phyloP scores from a whole-genome alignment of 495 filamentous ascomycete genomes.

The Tuber brumale region DNA sequence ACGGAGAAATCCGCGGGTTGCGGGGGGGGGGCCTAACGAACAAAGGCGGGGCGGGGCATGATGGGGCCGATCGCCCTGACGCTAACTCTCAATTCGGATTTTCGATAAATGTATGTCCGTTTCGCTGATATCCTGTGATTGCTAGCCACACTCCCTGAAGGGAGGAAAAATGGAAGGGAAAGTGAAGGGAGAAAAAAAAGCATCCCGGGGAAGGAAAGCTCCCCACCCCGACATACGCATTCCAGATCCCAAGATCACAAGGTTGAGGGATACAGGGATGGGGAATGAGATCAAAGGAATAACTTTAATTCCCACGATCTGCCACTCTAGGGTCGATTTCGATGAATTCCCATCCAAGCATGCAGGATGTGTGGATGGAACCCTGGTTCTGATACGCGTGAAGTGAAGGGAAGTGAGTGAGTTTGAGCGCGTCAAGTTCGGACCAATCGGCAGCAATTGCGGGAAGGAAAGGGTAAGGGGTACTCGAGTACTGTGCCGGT shows the following conservation, averaged over 20 bases:
- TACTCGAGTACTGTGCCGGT: neutral
- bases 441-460: neutral
- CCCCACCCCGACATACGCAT: neutral
- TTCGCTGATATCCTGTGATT: neutral
- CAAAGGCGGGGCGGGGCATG: neutral
- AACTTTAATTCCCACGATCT: slow-evolving; percentile 2
- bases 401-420: neutral
- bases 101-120: neutral
- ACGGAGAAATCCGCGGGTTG: neutral
- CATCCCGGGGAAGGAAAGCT: neutral
- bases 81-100: neutral
- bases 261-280: neutral
- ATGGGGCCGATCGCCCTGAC: neutral
- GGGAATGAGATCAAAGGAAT: neutral
- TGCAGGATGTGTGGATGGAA: neutral
- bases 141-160: neutral
- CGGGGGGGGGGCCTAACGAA: neutral
- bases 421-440: neutral
- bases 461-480: neutral
- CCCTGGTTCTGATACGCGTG: neutral
- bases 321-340: neutral
- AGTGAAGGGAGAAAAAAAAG: neutral
- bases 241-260: neutral
- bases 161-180: neutral
- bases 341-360: slow-evolving; percentile 1